Percentiles rank a stretch among this genome's conserved stretches.
Conservation (phyloP, 805 yeast species). For the Saccharomycopsis capsularis region DNA sequence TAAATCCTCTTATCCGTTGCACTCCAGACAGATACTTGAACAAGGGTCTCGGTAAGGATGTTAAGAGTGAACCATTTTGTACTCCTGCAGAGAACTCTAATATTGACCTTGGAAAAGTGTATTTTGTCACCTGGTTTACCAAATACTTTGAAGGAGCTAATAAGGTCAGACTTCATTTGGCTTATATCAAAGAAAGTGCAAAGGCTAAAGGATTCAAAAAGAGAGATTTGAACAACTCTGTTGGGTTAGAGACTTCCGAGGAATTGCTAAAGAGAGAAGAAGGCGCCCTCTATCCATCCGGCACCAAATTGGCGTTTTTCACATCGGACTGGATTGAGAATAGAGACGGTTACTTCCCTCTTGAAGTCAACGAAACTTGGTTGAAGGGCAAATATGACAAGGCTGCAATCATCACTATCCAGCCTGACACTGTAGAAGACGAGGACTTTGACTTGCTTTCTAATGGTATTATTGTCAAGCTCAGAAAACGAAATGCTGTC, state of each 20-base stretch:
- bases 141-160: slow-evolving; percentile 53
- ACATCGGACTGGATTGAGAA: slow-evolving; percentile 64
- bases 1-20: slow-evolving; percentile 79
- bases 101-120: slow-evolving; percentile 53
- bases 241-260: slow-evolving; percentile 25
- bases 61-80: slow-evolving; percentile 73
- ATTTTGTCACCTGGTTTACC: slow-evolving; percentile 79
- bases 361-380: slow-evolving; percentile 61
- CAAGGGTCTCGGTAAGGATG: slow-evolving; percentile 53
- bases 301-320: slow-evolving; percentile 45
- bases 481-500: slow-evolving; percentile 37
- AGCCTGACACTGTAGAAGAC: slow-evolving; percentile 59
- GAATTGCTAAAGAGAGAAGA: not conserved
- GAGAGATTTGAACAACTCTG: slow-evolving; percentile 26
- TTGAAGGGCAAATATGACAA: slow-evolving; percentile 45
- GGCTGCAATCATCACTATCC: slow-evolving; percentile 60
- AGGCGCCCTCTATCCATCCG: slow-evolving; percentile 21
- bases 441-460: slow-evolving; percentile 55
- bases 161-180: slow-evolving; percentile 60
- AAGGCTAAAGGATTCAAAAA: slow-evolving; percentile 49
- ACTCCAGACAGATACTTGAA: slow-evolving; percentile 68
- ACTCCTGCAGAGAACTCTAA: slow-evolving; percentile 60
- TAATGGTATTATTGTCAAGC: slow-evolving; percentile 45
- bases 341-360: slow-evolving; percentile 55
- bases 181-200: slow-evolving; percentile 51